A percentile compares a stretch with the other conserved stretches of the same genome.
Evolutionary conservation across 345 rosid genomes (phyloP).

Genomic region (Populus pruinosa): DNA sequence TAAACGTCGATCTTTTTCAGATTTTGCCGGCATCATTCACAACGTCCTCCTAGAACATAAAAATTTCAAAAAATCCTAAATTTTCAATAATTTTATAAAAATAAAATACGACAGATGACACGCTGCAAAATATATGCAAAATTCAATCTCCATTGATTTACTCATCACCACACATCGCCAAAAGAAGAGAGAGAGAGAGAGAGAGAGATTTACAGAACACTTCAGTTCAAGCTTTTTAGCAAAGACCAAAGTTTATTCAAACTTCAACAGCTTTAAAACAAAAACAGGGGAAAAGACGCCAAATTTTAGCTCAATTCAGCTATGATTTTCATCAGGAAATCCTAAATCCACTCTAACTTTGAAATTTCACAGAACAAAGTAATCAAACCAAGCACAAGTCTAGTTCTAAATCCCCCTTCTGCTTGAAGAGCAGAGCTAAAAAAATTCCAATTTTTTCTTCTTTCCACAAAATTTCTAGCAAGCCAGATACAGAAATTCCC

Average conservation of each 20-base stretch:
- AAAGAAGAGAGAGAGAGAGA: neutral
- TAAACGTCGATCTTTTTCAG: conserved; percentile 25
- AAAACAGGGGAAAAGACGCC: neutral
- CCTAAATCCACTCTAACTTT: conserved; percentile 1
- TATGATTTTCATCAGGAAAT: conserved; percentile 7
- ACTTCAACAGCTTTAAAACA: neutral
- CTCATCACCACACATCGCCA: neutral
- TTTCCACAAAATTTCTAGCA: conserved; percentile 3
- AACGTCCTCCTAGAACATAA: conserved; percentile 12
- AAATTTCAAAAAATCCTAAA: conserved; percentile 11
- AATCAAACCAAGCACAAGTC: neutral
- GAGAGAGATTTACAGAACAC: neutral
- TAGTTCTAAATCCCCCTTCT: neutral
- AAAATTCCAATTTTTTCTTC: neutral
- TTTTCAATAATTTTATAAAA: neutral
- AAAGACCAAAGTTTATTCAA: neutral
- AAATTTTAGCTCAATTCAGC: conserved; percentile 2
- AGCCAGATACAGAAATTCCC: conserved; percentile 7
- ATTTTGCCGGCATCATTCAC: conserved; percentile 47
- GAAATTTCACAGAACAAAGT: neutral
- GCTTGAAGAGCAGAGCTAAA: neutral
- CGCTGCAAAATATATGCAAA: neutral
- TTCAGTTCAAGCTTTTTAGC: neutral
- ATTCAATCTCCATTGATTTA: neutral
- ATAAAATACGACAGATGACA: neutral